A percentile compares a stretch with the other conserved stretches of the same genome.
phyloP scores from a whole-genome alignment of 257 asterid species.

The Nicotiana benthamiana region DNA sequence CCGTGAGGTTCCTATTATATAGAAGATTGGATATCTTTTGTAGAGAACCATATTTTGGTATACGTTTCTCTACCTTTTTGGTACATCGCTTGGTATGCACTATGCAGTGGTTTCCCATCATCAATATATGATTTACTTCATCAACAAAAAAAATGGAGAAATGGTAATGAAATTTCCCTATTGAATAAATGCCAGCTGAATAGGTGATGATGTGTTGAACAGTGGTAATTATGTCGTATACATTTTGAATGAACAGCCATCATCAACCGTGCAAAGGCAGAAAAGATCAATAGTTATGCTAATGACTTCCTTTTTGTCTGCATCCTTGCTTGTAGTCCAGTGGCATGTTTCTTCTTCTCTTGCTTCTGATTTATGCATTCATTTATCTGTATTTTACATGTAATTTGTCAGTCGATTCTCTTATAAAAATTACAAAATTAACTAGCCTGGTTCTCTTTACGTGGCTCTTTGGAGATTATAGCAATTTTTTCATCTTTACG shows the following conservation, averaged over 20 bases:
- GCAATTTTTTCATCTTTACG: background rate
- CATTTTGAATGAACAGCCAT: background rate
- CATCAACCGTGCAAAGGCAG: background rate
- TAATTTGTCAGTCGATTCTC: background rate
- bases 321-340: background rate
- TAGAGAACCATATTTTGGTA: background rate
- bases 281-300: background rate
- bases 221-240: background rate
- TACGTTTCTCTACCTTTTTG: background rate
- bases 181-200: background rate
- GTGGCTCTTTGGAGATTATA: background rate
- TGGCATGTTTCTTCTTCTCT: background rate
- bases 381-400: background rate
- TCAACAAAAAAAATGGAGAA: background rate
- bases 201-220: background rate
- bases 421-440: background rate
- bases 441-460: background rate
- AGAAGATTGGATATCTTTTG: background rate
- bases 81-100: background rate
- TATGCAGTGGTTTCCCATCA: background rate
- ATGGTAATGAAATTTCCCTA: background rate
- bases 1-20: background rate
- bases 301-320: background rate
- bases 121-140: background rate
- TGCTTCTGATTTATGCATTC: background rate